These are phyloP conservation scores for Guillardia theta DNA, from an alignment of 78 protist species.

Conservation along the genomic window DNA sequence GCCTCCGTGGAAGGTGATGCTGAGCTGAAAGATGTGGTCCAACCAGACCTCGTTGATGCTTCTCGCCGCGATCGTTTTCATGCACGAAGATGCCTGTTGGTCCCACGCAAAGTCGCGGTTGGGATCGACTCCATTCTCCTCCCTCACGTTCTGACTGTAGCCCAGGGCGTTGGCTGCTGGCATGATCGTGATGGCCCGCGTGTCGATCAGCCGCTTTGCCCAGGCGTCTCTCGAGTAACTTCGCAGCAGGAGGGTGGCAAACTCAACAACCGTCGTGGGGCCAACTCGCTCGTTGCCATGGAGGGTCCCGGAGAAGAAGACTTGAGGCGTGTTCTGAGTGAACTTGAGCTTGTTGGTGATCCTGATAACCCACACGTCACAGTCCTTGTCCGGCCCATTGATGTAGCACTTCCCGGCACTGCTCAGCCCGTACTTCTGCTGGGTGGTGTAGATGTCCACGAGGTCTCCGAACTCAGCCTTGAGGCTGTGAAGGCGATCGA, in stretches of 20 bases:
- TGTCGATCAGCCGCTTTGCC: background rate
- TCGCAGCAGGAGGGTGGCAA: background rate
- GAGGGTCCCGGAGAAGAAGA: background rate
- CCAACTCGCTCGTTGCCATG: constrained; percentile 39
- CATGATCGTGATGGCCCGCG: background rate
- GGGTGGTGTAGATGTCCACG: background rate
- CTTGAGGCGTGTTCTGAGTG: background rate
- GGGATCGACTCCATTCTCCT: constrained; percentile 11
- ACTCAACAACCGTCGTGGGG: background rate
- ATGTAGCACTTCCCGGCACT: background rate
- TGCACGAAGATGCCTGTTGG: background rate
- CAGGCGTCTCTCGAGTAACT: background rate
- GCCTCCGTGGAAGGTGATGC: constrained; percentile 33
- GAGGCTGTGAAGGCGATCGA: background rate
- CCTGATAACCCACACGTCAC: background rate
- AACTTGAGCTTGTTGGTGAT: background rate
- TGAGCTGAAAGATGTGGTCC: background rate
- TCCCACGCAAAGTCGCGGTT: constrained; percentile 31
- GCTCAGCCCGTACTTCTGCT: background rate
- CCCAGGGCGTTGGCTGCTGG: constrained; percentile 30
- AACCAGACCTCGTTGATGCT: constrained; percentile 1
- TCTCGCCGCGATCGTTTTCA: background rate
- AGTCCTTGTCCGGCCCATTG: background rate
- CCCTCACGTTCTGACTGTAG: background rate
- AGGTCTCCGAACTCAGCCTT: background rate